Percentiles rank a stretch among this genome's conserved stretches.
These are phyloP conservation scores for Volvariella surrecta DNA, from an alignment of 1,284 basidiomycete genomes.

Conservation along the genomic window DNA sequence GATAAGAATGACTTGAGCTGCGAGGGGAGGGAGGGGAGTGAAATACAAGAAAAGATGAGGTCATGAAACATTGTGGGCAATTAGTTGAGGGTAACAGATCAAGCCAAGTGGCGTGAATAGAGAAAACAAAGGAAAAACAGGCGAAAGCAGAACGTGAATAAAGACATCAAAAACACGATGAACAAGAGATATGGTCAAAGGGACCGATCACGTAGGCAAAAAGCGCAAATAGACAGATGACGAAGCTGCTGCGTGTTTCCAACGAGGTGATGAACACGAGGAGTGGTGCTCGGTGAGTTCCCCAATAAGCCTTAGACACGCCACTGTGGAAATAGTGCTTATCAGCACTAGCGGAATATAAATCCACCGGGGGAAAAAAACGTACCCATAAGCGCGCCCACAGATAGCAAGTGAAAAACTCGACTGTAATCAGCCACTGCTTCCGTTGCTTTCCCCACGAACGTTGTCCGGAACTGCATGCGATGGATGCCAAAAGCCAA, in stretches of 20 bases:
- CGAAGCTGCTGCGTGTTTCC: neutral
- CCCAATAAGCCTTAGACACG: neutral
- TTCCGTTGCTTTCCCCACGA: neutral
- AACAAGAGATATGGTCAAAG: neutral
- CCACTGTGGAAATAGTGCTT: constrained; percentile 1
- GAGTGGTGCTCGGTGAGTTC: neutral
- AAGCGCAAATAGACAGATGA: too few species aligned
- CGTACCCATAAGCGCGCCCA: neutral
- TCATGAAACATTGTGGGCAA: constrained; percentile 1
- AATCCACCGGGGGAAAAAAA: neutral
- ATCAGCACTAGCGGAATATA: neutral
- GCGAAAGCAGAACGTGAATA: neutral
- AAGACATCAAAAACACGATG: neutral
- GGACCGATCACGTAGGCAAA: neutral
- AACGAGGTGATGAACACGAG: constrained; percentile 1
- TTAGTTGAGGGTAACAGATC: neutral
- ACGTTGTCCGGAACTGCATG: neutral
- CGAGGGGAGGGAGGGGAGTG: too few species aligned
- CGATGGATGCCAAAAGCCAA: constrained; percentile 43
- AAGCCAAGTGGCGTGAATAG: neutral
- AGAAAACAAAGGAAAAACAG: neutral
- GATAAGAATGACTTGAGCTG: too few species aligned
- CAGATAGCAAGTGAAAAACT: neutral
- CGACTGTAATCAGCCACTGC: too few species aligned
- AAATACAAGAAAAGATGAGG: too few species aligned